Base-by-base conservation (phyloP, 2,329 filamentous ascomycete species). In the Pseudocercospora fuligena region DNA sequence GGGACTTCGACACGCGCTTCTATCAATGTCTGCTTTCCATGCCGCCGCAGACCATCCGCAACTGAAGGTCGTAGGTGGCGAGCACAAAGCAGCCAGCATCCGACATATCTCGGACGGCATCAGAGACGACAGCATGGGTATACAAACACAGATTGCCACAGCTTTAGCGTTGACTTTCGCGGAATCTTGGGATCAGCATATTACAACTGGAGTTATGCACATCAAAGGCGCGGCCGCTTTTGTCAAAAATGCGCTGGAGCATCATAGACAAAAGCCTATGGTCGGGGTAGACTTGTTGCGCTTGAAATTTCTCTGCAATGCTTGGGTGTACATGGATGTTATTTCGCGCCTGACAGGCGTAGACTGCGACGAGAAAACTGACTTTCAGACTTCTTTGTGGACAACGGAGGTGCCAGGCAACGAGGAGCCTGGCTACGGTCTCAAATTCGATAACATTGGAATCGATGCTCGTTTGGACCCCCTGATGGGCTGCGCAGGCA, bases 271-370 rank as follows among this genome's bases (percentile, higher is more conserved):
- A 33, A 72, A 73, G 9, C 79, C 82, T 47, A 72, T 80, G 59
- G 72, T 74, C 5, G 84, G 82, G 3, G 76, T 82, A 25, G 84
- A 87, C 53, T 75, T 86, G 12, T 79, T 82, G 46, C 81, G 88
- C 7, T 79, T 92, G 25, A 87, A 86, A 63, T 92, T 92, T 71
- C 80, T 92, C 19, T 90, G 88, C 78, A 91, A 91, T 73, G 88
- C 87, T 3, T 92, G 88, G 87, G 84, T 91, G 7, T 92, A 92
- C 73, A 89, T 91, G 85, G 89, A 91, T 74, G 90, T 92, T 29
- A 89, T 92, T 68, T 87, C 89, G 25, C 85, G 89, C 14, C 79
- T 92, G 58, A 91, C 89, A 0, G 88, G 88, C 2, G 78, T 87
- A 2, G 86, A 88, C 65, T 84, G 86, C 40, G 85, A 87, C 25